Conservation (phyloP, 225 moss, liverwort and hornwort species). For the Straminergon stramineum region DNA sequence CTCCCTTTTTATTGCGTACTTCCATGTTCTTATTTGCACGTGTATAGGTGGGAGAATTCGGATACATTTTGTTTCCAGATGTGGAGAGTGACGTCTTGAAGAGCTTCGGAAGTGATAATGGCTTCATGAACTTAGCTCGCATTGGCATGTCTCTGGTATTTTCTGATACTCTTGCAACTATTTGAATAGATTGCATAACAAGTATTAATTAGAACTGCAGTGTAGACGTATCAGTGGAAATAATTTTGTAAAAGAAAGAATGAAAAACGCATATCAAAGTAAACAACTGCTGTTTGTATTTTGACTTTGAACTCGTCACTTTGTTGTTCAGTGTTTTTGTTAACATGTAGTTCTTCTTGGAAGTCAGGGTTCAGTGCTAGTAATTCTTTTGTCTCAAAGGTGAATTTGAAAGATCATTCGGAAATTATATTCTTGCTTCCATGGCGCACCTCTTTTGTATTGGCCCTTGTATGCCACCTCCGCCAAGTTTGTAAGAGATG, state of each 20-base stretch:
- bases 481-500: neutral
- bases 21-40: neutral
- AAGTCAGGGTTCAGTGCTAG: neutral
- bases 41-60: conserved; percentile 73
- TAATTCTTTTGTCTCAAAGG: neutral
- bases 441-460: neutral
- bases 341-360: neutral
- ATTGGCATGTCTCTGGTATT: conserved; percentile 87
- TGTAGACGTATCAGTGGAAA: neutral
- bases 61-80: conserved; percentile 74
- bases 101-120: conserved; percentile 65
- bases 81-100: conserved; percentile 85
- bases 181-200: neutral
- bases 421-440: neutral
- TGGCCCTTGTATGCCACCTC: neutral
- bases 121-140: conserved; percentile 66
- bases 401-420: neutral
- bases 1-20: neutral
- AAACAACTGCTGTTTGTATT: neutral
- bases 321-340: neutral
- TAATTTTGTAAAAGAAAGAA: neutral
- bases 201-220: neutral
- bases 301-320: neutral
- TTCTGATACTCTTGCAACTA: neutral
- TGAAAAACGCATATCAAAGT: neutral